phyloP scores from a whole-genome alignment of 805 yeast species.

The Candida tammaniensis region DNA sequence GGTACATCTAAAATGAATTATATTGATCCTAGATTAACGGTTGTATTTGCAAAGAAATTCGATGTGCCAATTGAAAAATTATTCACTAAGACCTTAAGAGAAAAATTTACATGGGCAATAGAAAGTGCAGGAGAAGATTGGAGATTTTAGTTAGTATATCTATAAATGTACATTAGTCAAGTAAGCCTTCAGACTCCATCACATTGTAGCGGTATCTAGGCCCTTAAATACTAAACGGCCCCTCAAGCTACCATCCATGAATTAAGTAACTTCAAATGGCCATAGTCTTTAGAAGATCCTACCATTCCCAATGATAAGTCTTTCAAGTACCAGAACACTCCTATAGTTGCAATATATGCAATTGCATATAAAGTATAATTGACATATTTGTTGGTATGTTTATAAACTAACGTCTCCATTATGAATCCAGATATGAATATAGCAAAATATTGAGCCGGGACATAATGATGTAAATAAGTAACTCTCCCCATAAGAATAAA shows the following conservation, averaged over 20 bases:
- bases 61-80: slow-evolving; percentile 89
- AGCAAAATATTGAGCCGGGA: slow-evolving; percentile 54
- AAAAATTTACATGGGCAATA: slow-evolving; percentile 94
- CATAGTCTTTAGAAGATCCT: slow-evolving; percentile 26
- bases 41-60: slow-evolving; percentile 80
- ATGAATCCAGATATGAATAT: slow-evolving; percentile 66
- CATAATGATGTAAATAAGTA: slow-evolving; percentile 43
- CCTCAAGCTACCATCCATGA: slow-evolving; percentile 21
- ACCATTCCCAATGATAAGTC: slow-evolving; percentile 82
- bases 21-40: slow-evolving; percentile 91
- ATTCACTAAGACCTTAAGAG: slow-evolving; percentile 86
- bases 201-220: too few species aligned
- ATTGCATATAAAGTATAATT: slow-evolving; percentile 34
- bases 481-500: slow-evolving; percentile 43
- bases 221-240: too few species aligned
- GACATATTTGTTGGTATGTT: slow-evolving; percentile 13
- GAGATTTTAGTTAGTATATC: slow-evolving; percentile 68
- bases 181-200: too few species aligned
- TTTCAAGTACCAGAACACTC: slow-evolving; percentile 56
- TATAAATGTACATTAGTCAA: too few species aligned
- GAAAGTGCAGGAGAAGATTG: slow-evolving; percentile 86
- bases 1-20: slow-evolving; percentile 93
- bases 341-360: slow-evolving; percentile 51
- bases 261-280: slow-evolving; percentile 29
- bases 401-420: slow-evolving; percentile 40